Evolutionary conservation across 1,284 basidiomycete species (phyloP).

Genomic region (Pseudozyma tsukubaensis): DNA sequence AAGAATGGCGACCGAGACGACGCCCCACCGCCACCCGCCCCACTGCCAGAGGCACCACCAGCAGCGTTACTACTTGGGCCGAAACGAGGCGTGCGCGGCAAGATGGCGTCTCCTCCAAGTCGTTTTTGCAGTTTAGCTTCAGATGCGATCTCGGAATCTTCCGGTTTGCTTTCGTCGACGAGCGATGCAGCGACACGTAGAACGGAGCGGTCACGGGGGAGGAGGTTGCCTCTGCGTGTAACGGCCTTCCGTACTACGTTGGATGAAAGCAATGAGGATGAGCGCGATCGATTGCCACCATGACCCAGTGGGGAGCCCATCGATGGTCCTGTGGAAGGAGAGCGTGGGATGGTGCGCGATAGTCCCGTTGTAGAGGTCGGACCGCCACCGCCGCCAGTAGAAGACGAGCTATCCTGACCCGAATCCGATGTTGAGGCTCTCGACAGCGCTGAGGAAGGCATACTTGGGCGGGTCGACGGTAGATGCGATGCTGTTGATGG

Average conservation of each 20-base stretch:
- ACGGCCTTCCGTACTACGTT: constrained; percentile 44
- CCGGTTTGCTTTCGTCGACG: constrained; percentile 57
- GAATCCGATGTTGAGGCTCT: constrained; percentile 43
- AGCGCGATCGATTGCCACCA: constrained; percentile 21
- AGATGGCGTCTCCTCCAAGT: constrained; percentile 42
- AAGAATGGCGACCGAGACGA: constrained; percentile 33
- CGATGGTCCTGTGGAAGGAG: constrained; percentile 21
- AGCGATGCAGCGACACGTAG: constrained; percentile 62
- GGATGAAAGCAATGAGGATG: constrained; percentile 29
- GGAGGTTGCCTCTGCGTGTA: constrained; percentile 36
- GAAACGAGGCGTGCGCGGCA: constrained; percentile 43
- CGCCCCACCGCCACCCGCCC: not conserved
- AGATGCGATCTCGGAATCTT: constrained; percentile 62
- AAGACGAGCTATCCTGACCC: constrained; percentile 48
- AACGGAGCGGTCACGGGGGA: constrained; percentile 53
- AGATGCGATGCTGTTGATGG: constrained; percentile 16
- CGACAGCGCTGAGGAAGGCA: constrained; percentile 19
- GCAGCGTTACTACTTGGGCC: constrained; percentile 11
- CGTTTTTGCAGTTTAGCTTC: constrained; percentile 64
- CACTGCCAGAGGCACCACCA: not conserved
- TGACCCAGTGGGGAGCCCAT: constrained; percentile 26
- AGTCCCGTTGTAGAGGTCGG: not conserved
- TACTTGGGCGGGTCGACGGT: constrained; percentile 1
- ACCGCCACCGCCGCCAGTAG: constrained; percentile 11
- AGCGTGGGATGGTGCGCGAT: constrained; percentile 16